A percentile compares a stretch with the other conserved stretches of the same genome.
Conservation (phyloP, 108 stramenopile species). For the Stephanodiscus triporus region DNA sequence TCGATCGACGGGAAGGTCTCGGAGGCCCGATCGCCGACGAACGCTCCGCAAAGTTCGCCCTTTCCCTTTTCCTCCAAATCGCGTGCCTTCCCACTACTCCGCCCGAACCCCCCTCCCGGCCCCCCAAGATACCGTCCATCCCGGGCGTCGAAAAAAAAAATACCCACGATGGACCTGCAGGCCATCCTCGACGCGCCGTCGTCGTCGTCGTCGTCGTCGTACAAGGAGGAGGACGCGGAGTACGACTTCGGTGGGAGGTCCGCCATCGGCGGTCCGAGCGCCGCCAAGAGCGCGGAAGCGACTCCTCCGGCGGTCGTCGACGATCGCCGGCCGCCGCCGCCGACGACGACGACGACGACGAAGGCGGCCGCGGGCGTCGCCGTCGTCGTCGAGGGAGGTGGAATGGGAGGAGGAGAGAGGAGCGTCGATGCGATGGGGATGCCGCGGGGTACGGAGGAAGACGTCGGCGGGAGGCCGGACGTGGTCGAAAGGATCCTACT, state of each 20-base stretch:
- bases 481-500: neutral
- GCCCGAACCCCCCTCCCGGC: no score
- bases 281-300: neutral
- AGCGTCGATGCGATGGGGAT: no score
- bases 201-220: constrained; percentile 35
- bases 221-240: constrained; percentile 8
- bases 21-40: no score
- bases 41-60: no score
- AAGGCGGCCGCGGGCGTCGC: neutral
- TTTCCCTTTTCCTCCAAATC: no score
- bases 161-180: constrained; percentile 69
- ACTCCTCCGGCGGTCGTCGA: neutral
- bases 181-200: constrained; percentile 59
- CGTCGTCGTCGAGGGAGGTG: neutral
- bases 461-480: neutral
- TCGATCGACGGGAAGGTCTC: no score
- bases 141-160: no score
- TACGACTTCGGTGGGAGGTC: neutral
- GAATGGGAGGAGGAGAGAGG: neutral
- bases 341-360: neutral
- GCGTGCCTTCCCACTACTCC: no score
- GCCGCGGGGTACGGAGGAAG: neutral
- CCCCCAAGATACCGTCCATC: no score
- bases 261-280: neutral
- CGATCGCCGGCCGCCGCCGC: neutral